Evolutionary conservation across 352 stramenopile species (phyloP), one percentile per base, ranked within the genome.

Genomic region (Plasmopara viticola): DNA sequence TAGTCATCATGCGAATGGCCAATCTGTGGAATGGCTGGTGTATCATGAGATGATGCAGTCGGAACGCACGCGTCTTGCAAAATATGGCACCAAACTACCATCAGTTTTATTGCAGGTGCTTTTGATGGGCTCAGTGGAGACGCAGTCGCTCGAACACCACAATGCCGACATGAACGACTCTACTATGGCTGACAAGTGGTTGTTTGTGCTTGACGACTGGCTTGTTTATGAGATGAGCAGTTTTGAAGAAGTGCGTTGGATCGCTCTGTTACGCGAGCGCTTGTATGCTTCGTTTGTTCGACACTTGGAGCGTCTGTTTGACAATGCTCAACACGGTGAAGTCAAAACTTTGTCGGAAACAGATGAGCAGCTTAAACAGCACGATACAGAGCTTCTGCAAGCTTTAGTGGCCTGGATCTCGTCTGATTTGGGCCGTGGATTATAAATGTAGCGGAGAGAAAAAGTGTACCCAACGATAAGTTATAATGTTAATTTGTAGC

Each of bases 11-110:
- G 13, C 13, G 33, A 9, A 38, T 14, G 33, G 13, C 33, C 9
- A 38, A 38, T 9, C 9, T 14, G 47, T 78, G 28, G 71, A 92
- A 45, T 92, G 78, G 78, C 71, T 87, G 9, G 66, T 87, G 48
- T 92, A 87, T 48, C 78, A 92, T 47, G 82, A 89, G 60, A 92
- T 92, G 82, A 87, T 87, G 74, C 82, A 92, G 52, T 84, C 75
- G 2, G 75, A 87, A 41, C 73, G 67, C 45, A 75, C 60, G 12
- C 78, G 82, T 8, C 50, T 84, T 5, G 82, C 79, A 9, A 86
- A 87, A 51, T 84, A 89, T 56, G 73, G 66, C 14, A 85, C 78
- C 5, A 88, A 84, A 48, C 53, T 92, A 20, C 70, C 78, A 15
- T 87, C 78, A 12, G 29, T 58, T 37, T 55, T 88, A 18, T 53